phyloP scores from a whole-genome alignment of 352 stramenopile species.

The Blastocystis sp. region DNA sequence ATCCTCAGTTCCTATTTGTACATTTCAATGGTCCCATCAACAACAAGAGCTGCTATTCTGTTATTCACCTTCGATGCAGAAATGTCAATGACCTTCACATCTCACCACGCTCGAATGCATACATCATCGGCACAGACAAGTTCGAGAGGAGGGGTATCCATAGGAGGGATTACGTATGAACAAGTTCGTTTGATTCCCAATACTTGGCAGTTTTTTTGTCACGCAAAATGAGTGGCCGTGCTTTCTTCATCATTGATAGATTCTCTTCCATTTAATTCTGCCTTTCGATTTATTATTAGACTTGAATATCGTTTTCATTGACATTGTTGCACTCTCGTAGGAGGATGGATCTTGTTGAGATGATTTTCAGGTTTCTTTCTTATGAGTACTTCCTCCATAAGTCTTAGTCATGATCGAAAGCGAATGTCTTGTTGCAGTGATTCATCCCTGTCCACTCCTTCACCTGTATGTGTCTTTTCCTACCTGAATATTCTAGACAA shows the following conservation, averaged over 20 bases:
- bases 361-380: background rate
- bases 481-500: background rate
- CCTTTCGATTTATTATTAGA: background rate
- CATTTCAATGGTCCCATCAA: slow-evolving; percentile 54
- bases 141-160: slow-evolving; percentile 39
- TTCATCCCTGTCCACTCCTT: background rate
- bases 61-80: background rate
- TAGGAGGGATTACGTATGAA: background rate
- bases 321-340: too few species aligned
- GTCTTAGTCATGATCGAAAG: slow-evolving; percentile 2
- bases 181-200: background rate
- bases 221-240: too few species aligned
- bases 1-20: background rate
- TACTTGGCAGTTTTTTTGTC: too few species aligned
- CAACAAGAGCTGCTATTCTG: background rate
- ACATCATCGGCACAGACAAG: slow-evolving; percentile 40
- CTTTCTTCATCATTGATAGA: background rate
- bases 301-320: background rate
- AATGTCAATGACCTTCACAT: slow-evolving; percentile 54
- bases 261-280: background rate
- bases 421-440: background rate
- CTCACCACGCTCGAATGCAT: background rate
- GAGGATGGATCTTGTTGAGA: too few species aligned
- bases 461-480: background rate
- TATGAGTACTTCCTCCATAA: background rate